Percentiles rank a stretch among this genome's conserved stretches.
Conservation (phyloP, 2,329 filamentous ascomycete genomes). For the Davidsoniella virescens region DNA sequence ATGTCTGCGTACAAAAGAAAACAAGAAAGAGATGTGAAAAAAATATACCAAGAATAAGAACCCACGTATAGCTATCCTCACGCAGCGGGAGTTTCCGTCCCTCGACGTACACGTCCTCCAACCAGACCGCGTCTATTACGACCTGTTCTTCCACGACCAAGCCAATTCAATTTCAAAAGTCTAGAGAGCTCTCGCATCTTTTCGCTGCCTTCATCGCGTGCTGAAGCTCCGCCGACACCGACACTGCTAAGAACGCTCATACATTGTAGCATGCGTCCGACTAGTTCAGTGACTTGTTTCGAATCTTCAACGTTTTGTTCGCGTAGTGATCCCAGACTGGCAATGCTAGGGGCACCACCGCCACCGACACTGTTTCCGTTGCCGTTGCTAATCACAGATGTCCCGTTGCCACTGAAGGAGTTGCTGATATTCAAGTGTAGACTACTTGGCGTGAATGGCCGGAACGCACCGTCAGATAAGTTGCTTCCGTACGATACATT, state of each 20-base stretch:
- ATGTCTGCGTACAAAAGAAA: no score
- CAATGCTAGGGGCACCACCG: slow-evolving; percentile 9
- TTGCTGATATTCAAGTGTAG: slow-evolving; percentile 21
- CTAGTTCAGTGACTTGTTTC: slow-evolving; percentile 79
- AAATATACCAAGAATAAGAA: no score
- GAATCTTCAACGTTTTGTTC: slow-evolving; percentile 50
- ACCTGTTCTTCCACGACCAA: slow-evolving; percentile 76
- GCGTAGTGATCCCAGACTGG: not conserved
- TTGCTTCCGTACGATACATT: slow-evolving; percentile 57
- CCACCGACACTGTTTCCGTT: not conserved
- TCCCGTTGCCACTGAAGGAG: slow-evolving; percentile 12
- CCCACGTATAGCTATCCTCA: no score
- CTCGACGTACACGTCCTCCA: slow-evolving; percentile 41
- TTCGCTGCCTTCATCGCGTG: slow-evolving; percentile 54
- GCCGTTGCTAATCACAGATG: not conserved
- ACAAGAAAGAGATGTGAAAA: no score
- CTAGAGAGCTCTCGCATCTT: slow-evolving; percentile 73
- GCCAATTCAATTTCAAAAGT: slow-evolving; percentile 90
- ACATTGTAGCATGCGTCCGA: slow-evolving; percentile 90
- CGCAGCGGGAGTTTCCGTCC: slow-evolving; percentile 17
- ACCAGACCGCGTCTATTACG: slow-evolving; percentile 83
- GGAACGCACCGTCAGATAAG: slow-evolving; percentile 24
- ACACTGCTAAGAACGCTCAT: slow-evolving; percentile 77
- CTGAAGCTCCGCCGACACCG: slow-evolving; percentile 27
- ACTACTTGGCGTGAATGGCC: slow-evolving; percentile 35